Conservation (phyloP, 805 yeast genomes). For the Myxozyma neotropica region DNA sequence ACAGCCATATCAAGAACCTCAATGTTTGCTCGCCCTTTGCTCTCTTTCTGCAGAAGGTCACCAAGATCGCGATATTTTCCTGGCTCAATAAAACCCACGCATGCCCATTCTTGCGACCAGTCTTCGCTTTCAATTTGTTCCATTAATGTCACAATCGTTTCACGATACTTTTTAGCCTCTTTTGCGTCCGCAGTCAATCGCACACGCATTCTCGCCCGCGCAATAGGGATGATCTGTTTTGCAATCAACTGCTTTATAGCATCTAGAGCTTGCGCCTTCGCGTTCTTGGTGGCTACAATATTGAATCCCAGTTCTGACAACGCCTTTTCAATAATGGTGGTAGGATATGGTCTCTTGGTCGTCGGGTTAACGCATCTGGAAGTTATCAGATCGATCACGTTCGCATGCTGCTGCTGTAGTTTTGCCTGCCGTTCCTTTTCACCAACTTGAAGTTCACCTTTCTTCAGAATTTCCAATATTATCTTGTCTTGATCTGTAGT, state of each 20-base stretch:
- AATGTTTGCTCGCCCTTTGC: conserved; percentile 62
- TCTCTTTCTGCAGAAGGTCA: conserved; percentile 56
- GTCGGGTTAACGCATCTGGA: conserved; percentile 91
- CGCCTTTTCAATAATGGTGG: conserved; percentile 89
- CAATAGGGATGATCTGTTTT: conserved; percentile 86
- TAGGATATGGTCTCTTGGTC: conserved; percentile 88
- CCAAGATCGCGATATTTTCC: conserved; percentile 74
- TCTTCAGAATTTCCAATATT: conserved; percentile 76
- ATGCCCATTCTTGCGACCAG: conserved; percentile 50
- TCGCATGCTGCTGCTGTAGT: conserved; percentile 72
- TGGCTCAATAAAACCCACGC: conserved; percentile 79
- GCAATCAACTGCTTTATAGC: conserved; percentile 78
- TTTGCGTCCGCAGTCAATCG: conserved; percentile 57
- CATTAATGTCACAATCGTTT: conserved; percentile 49
- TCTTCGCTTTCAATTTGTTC: conserved; percentile 51
- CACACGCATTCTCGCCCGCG: conserved; percentile 90
- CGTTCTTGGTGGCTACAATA: conserved; percentile 68
- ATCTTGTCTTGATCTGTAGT: conserved; percentile 74
- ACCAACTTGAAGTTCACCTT: conserved; percentile 93
- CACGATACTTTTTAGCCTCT: conserved; percentile 52
- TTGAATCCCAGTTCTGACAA: conserved; percentile 71
- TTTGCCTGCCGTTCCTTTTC: conserved; percentile 88
- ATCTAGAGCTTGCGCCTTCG: conserved; percentile 88
- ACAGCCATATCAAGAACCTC: conserved; percentile 92
- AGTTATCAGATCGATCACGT: conserved; percentile 77